Conservation (phyloP, 805 yeast genomes). For the Saturnispora silvae region DNA sequence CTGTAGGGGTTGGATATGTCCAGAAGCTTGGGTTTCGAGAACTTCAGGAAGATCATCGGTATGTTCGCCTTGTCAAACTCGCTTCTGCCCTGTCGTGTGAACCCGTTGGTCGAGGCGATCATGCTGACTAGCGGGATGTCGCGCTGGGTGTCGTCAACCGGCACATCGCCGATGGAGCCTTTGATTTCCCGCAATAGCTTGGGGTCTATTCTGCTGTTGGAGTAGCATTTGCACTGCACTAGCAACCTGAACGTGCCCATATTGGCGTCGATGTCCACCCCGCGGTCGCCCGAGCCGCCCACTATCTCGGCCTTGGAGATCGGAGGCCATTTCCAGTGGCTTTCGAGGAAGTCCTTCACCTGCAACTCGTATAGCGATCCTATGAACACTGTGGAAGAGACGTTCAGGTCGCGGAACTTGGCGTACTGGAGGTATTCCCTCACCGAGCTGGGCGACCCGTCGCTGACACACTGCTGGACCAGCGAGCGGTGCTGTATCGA, state of each 20-base stretch:
- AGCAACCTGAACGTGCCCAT: constrained; percentile 27
- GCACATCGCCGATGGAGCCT: constrained; percentile 34
- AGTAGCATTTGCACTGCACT: constrained; percentile 48
- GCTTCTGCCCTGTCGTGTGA: constrained; percentile 36
- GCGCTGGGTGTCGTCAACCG: constrained; percentile 2
- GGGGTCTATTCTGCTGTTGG: constrained; percentile 33
- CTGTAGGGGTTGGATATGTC: constrained; percentile 20
- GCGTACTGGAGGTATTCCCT: constrained; percentile 26
- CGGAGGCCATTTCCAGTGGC: constrained; percentile 3
- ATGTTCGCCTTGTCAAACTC: constrained; percentile 35
- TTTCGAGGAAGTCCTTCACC: constrained; percentile 30
- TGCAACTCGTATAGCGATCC: constrained; percentile 49
- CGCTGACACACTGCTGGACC: constrained; percentile 9
- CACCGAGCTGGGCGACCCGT: constrained; percentile 17
- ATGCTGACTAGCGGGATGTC: constrained; percentile 23
- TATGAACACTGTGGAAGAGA: constrained; percentile 37
- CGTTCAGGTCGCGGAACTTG: constrained; percentile 27
- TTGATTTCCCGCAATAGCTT: constrained; percentile 39
- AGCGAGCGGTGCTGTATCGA: neutral
- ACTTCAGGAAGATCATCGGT: constrained; percentile 35
- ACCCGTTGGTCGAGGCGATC: constrained; percentile 35
- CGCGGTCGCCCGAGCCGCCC: constrained; percentile 50
- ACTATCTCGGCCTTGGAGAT: constrained; percentile 28
- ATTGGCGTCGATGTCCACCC: constrained; percentile 43
- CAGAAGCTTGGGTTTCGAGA: constrained; percentile 25